These are phyloP conservation scores for Cryphonectria parasitica DNA, from an alignment of 2,329 filamentous ascomycete genomes.

Conservation along the genomic window DNA sequence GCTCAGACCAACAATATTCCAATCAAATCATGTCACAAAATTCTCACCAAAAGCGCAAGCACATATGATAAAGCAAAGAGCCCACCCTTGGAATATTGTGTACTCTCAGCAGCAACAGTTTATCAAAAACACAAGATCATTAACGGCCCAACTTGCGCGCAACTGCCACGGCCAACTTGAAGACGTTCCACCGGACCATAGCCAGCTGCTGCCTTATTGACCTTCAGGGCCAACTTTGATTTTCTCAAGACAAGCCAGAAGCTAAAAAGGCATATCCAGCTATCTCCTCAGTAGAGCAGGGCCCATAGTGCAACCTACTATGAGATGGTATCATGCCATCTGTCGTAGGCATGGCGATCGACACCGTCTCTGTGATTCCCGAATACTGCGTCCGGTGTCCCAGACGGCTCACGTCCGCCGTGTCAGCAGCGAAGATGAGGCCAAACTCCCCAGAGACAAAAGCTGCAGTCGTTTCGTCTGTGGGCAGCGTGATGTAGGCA, in stretches of 20 bases:
- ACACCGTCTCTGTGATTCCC: constrained; percentile 41
- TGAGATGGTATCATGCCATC: constrained; percentile 15
- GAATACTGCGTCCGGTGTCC: constrained; percentile 50
- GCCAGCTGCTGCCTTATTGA: background rate
- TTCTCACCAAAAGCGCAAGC: background rate
- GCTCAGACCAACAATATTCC: background rate
- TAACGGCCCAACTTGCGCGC: too few relatives aligned
- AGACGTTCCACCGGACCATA: background rate
- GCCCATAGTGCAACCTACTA: constrained; percentile 14
- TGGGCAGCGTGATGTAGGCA: constrained; percentile 45
- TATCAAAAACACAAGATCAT: background rate
- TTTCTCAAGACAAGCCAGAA: background rate
- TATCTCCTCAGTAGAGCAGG: constrained; percentile 8
- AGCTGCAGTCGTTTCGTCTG: constrained; percentile 40
- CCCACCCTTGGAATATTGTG: background rate
- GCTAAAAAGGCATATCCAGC: background rate
- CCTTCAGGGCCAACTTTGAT: background rate
- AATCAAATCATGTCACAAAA: background rate
- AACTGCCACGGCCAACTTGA: background rate
- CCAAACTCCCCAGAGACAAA: constrained; percentile 46
- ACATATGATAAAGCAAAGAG: background rate
- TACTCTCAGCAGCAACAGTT: background rate
- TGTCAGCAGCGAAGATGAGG: constrained; percentile 48
- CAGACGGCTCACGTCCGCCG: constrained; percentile 41
- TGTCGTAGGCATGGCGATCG: constrained; percentile 41